Base-by-base conservation (phyloP, 306 rosid species). In the Calophaca sinica region DNA sequence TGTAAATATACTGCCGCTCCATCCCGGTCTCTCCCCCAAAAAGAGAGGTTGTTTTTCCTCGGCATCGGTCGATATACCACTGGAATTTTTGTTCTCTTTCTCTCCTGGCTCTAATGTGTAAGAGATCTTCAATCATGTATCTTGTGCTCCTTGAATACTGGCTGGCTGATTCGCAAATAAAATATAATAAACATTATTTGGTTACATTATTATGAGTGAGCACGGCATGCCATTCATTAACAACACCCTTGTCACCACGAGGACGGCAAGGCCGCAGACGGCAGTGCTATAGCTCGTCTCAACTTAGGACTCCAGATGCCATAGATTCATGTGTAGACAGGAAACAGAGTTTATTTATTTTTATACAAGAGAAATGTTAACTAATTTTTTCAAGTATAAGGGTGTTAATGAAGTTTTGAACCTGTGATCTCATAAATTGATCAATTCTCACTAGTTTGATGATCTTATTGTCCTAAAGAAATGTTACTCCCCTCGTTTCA, bases 181-280 rank as follows among this genome's bases (percentile, higher is more conserved):
- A 73, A 48, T 79, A 35, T 46, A 64, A 75, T 73, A 73, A 73
- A 49, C 75, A 50, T 26, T 59, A 14, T 81, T 60, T 77, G 59
- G 62, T 15, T 60, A 45, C 75, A 49, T 35, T 69, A 51, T 44
- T 45, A 64, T 20, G 11, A 46, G 41, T 11, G 70, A 64, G 26
- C 44, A 7, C 5, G 26, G 45, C 45, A 48, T 49, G 26, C 15
- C 58, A 38, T 62, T 33, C 36, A 4, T 4, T 0, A 33, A 33
- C 36, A 33, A 33, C 4, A 33, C 4, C 26, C 26, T 0, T 20
- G 26, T 20, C 26, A 20, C 26, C 26, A 20, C 26, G 26, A 20
- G 26, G 26, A 20, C 26, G 26, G 26, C 26, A 20, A 20, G 26
- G 26, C 26, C 26, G 26, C 26, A 20, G 26, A 20, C 26, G 26